Percentiles rank a stretch among this genome's conserved stretches.
These are phyloP conservation scores for Melastoma malabathricum DNA, from an alignment of 345 rosid genomes.

Conservation along the genomic window DNA sequence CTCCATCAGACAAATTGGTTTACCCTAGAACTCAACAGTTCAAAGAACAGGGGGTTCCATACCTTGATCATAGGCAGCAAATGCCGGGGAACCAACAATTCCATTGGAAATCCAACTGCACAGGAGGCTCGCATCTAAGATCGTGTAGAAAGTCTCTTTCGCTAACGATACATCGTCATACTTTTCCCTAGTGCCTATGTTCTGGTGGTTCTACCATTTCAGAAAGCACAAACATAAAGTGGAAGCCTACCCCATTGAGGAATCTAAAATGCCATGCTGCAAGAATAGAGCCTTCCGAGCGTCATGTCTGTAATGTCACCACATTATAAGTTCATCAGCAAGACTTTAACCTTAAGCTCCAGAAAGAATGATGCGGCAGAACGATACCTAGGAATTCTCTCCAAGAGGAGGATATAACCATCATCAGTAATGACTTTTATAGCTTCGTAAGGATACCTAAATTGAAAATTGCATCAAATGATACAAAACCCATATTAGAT, in stretches of 20 bases:
- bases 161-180: no score
- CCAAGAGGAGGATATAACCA: conserved; percentile 90
- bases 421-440: conserved; percentile 77
- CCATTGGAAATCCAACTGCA: conserved; percentile 95
- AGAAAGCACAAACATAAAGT: not conserved
- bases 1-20: conserved; percentile 4
- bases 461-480: conserved; percentile 5
- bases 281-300: conserved; percentile 78
- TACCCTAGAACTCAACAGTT: conserved; percentile 3
- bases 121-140: not conserved
- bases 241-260: conserved; percentile 85
- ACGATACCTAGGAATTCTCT: conserved; percentile 86
- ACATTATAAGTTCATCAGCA: conserved; percentile 8
- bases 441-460: conserved; percentile 92
- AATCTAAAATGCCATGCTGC: conserved; percentile 89
- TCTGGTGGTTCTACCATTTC: not conserved
- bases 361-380: conserved; percentile 5
- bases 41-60: conserved; percentile 6
- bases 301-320: conserved; percentile 54
- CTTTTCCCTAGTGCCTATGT: no score
- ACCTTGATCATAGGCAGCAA: conserved; percentile 99
- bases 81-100: conserved; percentile 95
- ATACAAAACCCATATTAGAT: conserved; percentile 1
- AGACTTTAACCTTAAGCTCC: conserved; percentile 6
- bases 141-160: not conserved